These are phyloP conservation scores for Darksidea phi DNA, from an alignment of 495 filamentous ascomycete genomes.

Conservation along the genomic window DNA sequence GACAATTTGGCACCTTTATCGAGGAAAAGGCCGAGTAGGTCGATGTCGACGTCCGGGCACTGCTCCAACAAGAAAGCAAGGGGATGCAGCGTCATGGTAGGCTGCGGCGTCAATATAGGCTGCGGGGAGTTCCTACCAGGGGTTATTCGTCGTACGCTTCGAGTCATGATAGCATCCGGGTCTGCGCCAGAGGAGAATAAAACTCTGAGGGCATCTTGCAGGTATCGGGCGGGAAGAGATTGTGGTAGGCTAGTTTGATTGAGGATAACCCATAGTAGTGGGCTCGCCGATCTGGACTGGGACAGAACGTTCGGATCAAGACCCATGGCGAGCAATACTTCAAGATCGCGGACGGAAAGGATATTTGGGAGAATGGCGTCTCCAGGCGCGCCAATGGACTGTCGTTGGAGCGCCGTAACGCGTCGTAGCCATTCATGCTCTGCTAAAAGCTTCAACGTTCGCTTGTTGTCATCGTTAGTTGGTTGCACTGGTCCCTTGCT, in stretches of 20 bases:
- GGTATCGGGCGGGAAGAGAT: conserved; percentile 4
- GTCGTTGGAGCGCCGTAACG: conserved; percentile 2
- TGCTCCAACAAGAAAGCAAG: conserved; percentile 28
- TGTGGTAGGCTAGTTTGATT: conserved; percentile 2
- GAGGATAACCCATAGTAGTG: conserved; percentile 22
- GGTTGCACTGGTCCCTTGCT: conserved; percentile 11
- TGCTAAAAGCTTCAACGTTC: conserved; percentile 18
- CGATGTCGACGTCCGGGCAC: conserved; percentile 16
- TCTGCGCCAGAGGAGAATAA: conserved; percentile 12
- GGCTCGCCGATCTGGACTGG: not conserved
- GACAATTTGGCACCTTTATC: conserved; percentile 8
- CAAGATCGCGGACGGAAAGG: conserved; percentile 6
- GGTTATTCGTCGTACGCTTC: not conserved
- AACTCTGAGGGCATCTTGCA: conserved; percentile 16
- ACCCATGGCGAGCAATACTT: conserved; percentile 21
- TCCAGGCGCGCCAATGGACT: not conserved
- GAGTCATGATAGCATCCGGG: conserved; percentile 2
- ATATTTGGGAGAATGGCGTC: conserved; percentile 17
- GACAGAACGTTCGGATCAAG: conserved; percentile 17
- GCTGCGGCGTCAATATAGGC: not conserved
- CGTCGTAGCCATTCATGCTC: conserved; percentile 30
- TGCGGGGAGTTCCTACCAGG: not conserved
- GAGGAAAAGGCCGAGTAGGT: conserved; percentile 25
- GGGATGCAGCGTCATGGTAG: conserved; percentile 6
- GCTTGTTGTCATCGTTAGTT: conserved; percentile 4